Conservation (phyloP, 2,329 filamentous ascomycete genomes). For the Phyllosticta citriasiana region DNA sequence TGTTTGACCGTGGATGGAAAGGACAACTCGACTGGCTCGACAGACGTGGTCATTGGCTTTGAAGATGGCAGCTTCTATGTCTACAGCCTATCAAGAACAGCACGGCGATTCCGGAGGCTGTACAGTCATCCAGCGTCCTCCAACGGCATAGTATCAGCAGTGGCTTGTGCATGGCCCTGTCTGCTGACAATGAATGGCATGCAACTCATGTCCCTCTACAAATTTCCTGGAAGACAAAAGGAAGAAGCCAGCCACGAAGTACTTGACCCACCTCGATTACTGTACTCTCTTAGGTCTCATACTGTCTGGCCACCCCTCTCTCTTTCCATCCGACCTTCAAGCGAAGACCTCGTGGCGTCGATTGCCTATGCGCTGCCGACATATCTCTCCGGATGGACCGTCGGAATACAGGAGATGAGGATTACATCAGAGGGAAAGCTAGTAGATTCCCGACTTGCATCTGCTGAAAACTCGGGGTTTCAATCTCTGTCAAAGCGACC, state of each 20-base stretch:
- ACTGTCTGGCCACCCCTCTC: constrained; percentile 70
- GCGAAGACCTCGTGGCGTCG: constrained; percentile 60
- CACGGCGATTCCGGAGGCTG: constrained; percentile 35
- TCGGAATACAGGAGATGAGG: constrained; percentile 84
- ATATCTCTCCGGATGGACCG: constrained; percentile 69
- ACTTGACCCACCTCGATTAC: constrained; percentile 43
- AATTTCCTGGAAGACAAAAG: constrained; percentile 37
- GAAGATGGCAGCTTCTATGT: constrained; percentile 47
- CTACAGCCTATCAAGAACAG: constrained; percentile 49
- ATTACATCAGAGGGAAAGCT: constrained; percentile 44
- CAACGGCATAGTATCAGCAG: constrained; percentile 56
- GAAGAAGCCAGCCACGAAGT: constrained; percentile 8
- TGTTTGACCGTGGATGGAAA: constrained; percentile 54
- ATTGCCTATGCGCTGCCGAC: constrained; percentile 80
- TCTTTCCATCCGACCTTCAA: constrained; percentile 64
- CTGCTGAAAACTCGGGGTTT: constrained; percentile 40
- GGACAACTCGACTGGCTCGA: constrained; percentile 18
- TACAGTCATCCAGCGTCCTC: constrained; percentile 54
- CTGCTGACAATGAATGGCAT: constrained; percentile 67
- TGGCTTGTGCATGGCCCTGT: constrained; percentile 67
- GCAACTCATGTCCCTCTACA: constrained; percentile 68
- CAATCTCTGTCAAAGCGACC: constrained; percentile 24
- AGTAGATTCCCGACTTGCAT: constrained; percentile 39
- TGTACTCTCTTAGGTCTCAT: constrained; percentile 73
- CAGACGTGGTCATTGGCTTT: constrained; percentile 25